A percentile compares a stretch with the other conserved stretches of the same genome.
These are phyloP conservation scores for Lactifluus piperatus DNA, from an alignment of 768 basidiomycete genomes.

Conservation along the genomic window DNA sequence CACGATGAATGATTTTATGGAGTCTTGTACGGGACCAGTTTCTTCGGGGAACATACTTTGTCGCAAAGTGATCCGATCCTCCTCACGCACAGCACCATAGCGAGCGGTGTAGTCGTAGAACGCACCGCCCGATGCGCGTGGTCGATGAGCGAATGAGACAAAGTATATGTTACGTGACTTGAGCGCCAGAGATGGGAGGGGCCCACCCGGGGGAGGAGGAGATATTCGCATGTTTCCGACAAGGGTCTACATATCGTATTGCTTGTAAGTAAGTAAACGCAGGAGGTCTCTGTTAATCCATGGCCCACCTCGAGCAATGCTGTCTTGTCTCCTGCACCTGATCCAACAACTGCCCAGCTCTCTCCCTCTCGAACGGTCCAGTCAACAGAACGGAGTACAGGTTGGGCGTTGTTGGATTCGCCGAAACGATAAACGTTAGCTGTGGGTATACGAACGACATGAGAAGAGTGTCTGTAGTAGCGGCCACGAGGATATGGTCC, in stretches of 20 bases:
- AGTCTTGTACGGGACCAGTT: constrained; percentile 11
- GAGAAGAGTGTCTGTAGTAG: not conserved
- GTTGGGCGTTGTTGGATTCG: constrained; percentile 35
- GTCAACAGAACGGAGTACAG: constrained; percentile 43
- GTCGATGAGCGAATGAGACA: constrained; percentile 62
- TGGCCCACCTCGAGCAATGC: constrained; percentile 53
- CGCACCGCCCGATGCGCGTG: constrained; percentile 47
- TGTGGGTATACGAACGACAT: constrained; percentile 31
- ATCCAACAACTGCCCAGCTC: constrained; percentile 70
- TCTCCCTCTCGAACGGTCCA: constrained; percentile 57
- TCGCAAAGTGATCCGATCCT: constrained; percentile 68
- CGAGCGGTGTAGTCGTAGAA: constrained; percentile 93
- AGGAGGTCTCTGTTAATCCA: too few species aligned
- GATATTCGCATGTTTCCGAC: constrained; percentile 63
- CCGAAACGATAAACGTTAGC: constrained; percentile 54
- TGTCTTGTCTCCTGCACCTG: constrained; percentile 53
- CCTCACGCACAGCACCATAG: constrained; percentile 82
- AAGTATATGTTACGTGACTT: constrained; percentile 33
- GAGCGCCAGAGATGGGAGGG: constrained; percentile 65
- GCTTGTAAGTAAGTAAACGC: not conserved
- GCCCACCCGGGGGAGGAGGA: constrained; percentile 55
- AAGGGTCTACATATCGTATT: constrained; percentile 42
- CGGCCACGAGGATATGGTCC: too few species aligned
- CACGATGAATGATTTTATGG: constrained; percentile 4
- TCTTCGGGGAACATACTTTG: constrained; percentile 46